Conservation (phyloP, 1,139 yeast species). For the Sugiyamaella xylanicola region DNA sequence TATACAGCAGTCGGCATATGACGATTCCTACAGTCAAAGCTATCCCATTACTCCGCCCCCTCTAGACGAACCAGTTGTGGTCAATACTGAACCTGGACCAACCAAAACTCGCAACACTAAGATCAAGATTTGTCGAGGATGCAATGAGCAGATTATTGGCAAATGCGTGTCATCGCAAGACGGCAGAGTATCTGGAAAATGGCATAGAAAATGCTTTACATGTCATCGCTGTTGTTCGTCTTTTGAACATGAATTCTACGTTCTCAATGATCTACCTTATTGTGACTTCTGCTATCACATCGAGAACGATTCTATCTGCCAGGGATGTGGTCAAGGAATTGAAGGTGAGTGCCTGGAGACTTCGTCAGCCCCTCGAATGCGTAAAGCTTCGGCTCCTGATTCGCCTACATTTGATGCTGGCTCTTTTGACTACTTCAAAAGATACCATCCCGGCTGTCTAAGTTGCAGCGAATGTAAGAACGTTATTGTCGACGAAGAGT, state of each 20-base stretch:
- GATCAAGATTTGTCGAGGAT: conserved; percentile 46
- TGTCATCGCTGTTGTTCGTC: conserved; percentile 62
- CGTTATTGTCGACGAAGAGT: conserved; percentile 37
- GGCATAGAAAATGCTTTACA: conserved; percentile 86
- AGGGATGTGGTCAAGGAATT: conserved; percentile 69
- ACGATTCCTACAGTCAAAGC: background rate
- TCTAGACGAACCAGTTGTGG: background rate
- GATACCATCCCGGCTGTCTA: conserved; percentile 42
- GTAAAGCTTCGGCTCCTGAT: conserved; percentile 13
- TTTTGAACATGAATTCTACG: conserved; percentile 64
- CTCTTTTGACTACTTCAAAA: conserved; percentile 26
- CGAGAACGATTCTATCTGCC: conserved; percentile 73
- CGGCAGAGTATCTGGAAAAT: conserved; percentile 83
- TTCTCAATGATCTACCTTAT: conserved; percentile 73
- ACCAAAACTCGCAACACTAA: conserved; percentile 17
- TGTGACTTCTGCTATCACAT: conserved; percentile 79
- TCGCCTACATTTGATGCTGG: conserved; percentile 15
- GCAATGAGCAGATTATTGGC: conserved; percentile 53
- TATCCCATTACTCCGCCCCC: conserved; percentile 4
- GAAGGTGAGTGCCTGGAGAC: conserved; percentile 90
- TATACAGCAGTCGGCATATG: background rate
- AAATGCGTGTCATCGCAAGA: conserved; percentile 76
- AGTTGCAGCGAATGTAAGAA: conserved; percentile 39
- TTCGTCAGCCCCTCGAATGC: conserved; percentile 23
- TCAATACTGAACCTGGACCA: conserved; percentile 7